Percentiles rank a stretch among this genome's conserved stretches.
Conservation (phyloP, 2,329 filamentous ascomycete genomes). For the Colletotrichum higginsianum region DNA sequence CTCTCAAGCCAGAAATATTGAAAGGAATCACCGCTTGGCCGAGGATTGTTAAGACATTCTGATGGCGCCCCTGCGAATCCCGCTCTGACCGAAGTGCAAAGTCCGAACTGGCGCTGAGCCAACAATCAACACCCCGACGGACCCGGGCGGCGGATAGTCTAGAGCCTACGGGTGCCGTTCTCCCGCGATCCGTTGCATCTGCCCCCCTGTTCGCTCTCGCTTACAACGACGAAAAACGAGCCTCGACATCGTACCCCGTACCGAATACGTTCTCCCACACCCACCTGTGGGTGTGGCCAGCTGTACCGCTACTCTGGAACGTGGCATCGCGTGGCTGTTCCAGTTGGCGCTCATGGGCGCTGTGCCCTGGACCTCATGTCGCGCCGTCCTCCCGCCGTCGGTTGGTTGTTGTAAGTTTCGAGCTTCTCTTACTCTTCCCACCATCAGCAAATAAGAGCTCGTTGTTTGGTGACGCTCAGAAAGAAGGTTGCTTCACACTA, state of each 20-base stretch:
- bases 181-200: neutral
- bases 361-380: constrained; percentile 2
- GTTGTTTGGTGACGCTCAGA: neutral
- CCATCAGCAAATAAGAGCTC: constrained; percentile 34
- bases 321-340: constrained; percentile 33
- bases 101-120: neutral
- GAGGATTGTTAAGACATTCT: neutral
- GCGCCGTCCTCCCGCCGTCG: constrained; percentile 1
- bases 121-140: constrained; percentile 24
- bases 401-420: constrained; percentile 18
- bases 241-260: neutral
- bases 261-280: neutral
- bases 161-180: constrained; percentile 15
- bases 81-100: neutral
- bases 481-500: constrained; percentile 18
- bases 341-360: constrained; percentile 24
- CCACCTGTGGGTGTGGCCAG: fast-evolving
- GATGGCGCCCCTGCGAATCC: constrained; percentile 2
- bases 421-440: constrained; percentile 25
- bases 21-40: constrained; percentile 1
- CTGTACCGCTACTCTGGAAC: neutral
- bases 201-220: constrained; percentile 19
- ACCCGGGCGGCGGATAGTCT: constrained; percentile 15
- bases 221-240: neutral
- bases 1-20: neutral